Evolutionary conservation across 106 monocot genomes (phyloP).

Genomic region (Dendrobium chrysotoxum): DNA sequence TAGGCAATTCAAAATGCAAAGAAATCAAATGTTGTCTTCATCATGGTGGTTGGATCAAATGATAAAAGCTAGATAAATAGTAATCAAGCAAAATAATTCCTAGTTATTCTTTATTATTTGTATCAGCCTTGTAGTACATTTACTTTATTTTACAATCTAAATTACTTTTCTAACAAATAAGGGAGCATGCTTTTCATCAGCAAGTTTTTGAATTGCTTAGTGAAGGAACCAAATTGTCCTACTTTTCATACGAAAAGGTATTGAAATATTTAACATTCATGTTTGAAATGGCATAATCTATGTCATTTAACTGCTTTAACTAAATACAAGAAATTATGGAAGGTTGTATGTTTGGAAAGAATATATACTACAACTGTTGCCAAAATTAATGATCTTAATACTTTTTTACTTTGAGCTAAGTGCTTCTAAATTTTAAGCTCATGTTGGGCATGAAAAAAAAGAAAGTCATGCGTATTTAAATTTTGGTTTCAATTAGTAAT

Average conservation of each 20-base stretch:
- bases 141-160: neutral
- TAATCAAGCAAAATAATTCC: too few species aligned
- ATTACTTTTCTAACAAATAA: neutral
- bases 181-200: conserved; percentile 1
- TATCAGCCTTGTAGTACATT: too few species aligned
- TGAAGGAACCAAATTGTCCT: conserved; percentile 6
- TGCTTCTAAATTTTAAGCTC: conserved; percentile 9
- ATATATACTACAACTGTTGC: neutral
- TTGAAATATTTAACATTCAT: neutral
- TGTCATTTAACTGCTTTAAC: neutral
- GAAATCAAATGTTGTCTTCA: too few species aligned
- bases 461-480: neutral
- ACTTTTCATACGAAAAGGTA: neutral
- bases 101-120: too few species aligned
- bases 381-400: neutral
- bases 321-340: neutral
- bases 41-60: too few species aligned
- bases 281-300: neutral
- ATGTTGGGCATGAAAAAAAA: conserved; percentile 1
- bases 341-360: conserved; percentile 1
- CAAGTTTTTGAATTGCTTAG: neutral
- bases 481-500: neutral
- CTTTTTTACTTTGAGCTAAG: neutral
- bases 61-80: too few species aligned
- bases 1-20: too few species aligned